Evolutionary conservation across 129 eudicot species (phyloP).

Genomic region (Oenanthe sinensis): DNA sequence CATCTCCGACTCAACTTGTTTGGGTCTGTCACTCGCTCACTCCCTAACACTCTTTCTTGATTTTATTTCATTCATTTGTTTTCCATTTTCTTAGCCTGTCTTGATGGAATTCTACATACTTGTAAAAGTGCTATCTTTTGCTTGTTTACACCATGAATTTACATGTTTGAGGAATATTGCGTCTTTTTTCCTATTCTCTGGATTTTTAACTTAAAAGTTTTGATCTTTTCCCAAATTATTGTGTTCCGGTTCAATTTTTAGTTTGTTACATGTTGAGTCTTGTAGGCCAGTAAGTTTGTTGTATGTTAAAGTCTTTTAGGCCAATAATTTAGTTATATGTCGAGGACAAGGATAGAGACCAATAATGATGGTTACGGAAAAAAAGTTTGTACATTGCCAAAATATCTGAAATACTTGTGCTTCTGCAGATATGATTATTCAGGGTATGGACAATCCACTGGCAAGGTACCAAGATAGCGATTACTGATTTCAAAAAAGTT

Average conservation of each 20-base stretch:
- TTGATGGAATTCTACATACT: neutral
- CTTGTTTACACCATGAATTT: neutral
- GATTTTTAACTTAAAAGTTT: neutral
- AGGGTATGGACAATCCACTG: slow-evolving; percentile 89
- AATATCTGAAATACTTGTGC: slow-evolving; percentile 12
- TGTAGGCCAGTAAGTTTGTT: neutral
- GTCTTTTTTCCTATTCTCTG: too few species aligned
- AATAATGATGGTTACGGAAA: neutral
- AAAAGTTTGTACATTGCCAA: neutral
- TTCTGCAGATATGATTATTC: slow-evolving; percentile 83
- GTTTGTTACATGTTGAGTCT: neutral
- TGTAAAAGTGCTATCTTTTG: neutral
- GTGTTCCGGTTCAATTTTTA: neutral
- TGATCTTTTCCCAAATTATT: neutral
- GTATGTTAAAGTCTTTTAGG: neutral
- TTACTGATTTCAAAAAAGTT: slow-evolving; percentile 9
- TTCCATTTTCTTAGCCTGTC: too few species aligned
- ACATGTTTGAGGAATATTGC: neutral
- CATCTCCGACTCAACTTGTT: slow-evolving; percentile 78
- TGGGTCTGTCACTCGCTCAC: slow-evolving; percentile 42
- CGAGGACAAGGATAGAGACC: neutral
- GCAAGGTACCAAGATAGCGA: slow-evolving; percentile 49
- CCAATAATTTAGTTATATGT: neutral
- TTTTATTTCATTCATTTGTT: too few species aligned
- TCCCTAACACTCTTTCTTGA: too few species aligned